phyloP scores from a whole-genome alignment of 768 basidiomycete species.

The Naganishia randhawae region DNA sequence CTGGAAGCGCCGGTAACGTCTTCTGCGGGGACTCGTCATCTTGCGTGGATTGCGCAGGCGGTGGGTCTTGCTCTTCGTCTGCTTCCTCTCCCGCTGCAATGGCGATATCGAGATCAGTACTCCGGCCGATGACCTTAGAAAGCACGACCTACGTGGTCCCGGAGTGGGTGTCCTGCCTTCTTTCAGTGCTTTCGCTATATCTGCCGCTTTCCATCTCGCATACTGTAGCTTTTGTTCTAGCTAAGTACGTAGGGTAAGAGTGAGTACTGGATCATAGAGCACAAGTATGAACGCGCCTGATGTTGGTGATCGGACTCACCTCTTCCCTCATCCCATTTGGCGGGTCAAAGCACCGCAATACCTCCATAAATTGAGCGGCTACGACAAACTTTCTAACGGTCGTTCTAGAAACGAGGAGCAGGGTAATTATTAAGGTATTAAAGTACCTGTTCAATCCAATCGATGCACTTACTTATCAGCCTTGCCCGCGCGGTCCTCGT shows the following conservation, averaged over 20 bases:
- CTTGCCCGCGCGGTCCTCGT: slow-evolving; percentile 75
- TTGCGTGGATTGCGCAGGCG: neutral
- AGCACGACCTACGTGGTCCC: slow-evolving; percentile 63
- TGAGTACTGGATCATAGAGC: neutral
- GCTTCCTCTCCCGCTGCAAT: slow-evolving; percentile 14
- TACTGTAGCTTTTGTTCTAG: slow-evolving; percentile 84
- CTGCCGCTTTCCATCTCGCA: slow-evolving; percentile 95
- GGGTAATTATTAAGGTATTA: too few species aligned
- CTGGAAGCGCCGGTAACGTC: neutral
- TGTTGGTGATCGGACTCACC: slow-evolving; percentile 37
- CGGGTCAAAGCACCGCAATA: slow-evolving; percentile 58
- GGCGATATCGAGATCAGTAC: slow-evolving; percentile 9
- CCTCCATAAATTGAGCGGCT: slow-evolving; percentile 88
- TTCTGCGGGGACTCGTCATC: neutral
- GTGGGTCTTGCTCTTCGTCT: neutral
- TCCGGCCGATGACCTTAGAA: neutral
- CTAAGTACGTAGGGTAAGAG: slow-evolving; percentile 51
- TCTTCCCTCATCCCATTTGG: slow-evolving; percentile 49
- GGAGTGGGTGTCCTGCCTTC: slow-evolving; percentile 80
- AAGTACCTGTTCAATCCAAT: too few species aligned
- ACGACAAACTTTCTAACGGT: slow-evolving; percentile 94
- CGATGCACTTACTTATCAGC: slow-evolving; percentile 63
- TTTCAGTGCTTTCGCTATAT: slow-evolving; percentile 89
- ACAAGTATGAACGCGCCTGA: too few species aligned
- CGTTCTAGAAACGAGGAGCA: slow-evolving; percentile 61